Evolutionary conservation across 257 asterid species (phyloP).

Genomic region (Ehretia macrophylla): DNA sequence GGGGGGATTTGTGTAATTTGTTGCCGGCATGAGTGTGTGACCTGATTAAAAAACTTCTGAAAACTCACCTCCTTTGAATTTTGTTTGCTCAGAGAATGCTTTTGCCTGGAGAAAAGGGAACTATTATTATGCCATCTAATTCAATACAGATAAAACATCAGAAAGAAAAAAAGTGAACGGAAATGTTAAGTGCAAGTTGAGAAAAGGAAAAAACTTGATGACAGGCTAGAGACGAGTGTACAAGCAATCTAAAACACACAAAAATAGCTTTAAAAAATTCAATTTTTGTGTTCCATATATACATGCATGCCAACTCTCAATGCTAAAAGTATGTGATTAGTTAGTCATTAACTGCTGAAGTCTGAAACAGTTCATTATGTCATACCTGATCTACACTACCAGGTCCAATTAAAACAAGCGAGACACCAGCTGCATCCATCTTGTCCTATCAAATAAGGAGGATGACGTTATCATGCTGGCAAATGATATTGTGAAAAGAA

Average conservation of each 20-base stretch:
- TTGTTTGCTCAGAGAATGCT: constrained; percentile 73
- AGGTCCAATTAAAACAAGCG: constrained; percentile 92
- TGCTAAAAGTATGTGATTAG: background rate
- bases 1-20: no score
- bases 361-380: constrained; percentile 2
- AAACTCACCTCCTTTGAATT: constrained; percentile 83
- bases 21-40: no score
- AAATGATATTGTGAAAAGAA: background rate
- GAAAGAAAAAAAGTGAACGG: background rate
- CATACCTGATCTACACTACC: constrained; percentile 91
- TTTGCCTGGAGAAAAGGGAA: constrained; percentile 59
- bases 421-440: constrained; percentile 91
- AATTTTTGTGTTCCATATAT: no score
- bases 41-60: background rate
- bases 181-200: no score
- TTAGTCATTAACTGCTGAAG: background rate
- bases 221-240: no score
- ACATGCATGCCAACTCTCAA: background rate
- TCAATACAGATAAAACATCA: background rate
- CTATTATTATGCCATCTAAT: background rate
- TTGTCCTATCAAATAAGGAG: constrained; percentile 52
- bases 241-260: no score
- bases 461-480: background rate
- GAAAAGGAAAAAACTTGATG: no score
- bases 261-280: no score